These are phyloP conservation scores for Colletotrichum sp. DNA, from an alignment of 2,329 filamentous ascomycete genomes.

Conservation along the genomic window DNA sequence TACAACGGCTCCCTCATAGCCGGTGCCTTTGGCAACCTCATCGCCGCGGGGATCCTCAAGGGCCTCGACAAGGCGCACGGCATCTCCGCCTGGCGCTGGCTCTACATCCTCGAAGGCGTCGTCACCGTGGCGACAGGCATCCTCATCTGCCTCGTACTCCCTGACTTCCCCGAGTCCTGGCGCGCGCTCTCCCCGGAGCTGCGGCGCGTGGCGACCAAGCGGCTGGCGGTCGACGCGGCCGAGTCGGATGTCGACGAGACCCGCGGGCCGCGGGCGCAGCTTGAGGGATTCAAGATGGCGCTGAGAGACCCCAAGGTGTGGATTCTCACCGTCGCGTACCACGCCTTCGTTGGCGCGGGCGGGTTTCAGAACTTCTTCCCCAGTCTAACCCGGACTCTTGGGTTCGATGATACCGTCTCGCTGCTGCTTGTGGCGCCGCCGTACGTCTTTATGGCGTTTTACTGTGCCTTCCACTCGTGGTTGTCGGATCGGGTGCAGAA, in stretches of 20 bases:
- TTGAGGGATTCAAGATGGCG: not conserved
- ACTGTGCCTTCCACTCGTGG: not conserved
- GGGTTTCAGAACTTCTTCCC: not conserved
- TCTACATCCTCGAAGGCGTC: constrained; percentile 47
- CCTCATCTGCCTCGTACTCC: constrained; percentile 30
- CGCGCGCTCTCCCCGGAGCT: not conserved
- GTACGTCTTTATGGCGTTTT: not conserved
- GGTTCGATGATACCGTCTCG: not conserved
- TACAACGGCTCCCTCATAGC: not conserved
- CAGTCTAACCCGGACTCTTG: not conserved
- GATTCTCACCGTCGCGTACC: not conserved
- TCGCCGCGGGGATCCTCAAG: constrained; percentile 31
- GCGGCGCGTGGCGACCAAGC: not conserved
- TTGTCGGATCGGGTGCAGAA: not conserved
- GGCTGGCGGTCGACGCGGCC: not conserved
- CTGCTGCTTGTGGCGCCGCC: not conserved
- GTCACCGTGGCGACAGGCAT: constrained; percentile 59
- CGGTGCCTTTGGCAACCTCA: not conserved
- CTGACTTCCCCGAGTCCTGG: not conserved
- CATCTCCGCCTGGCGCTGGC: constrained; percentile 51
- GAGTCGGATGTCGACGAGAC: not conserved
- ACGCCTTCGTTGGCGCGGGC: not conserved
- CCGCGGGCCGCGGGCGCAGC: not conserved
- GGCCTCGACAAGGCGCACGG: constrained; percentile 41
- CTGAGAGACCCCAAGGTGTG: not conserved